Percentiles rank a stretch among this genome's conserved stretches.
phyloP scores from a whole-genome alignment of 1,284 basidiomycete species.

The Pisolithus thermaeus region DNA sequence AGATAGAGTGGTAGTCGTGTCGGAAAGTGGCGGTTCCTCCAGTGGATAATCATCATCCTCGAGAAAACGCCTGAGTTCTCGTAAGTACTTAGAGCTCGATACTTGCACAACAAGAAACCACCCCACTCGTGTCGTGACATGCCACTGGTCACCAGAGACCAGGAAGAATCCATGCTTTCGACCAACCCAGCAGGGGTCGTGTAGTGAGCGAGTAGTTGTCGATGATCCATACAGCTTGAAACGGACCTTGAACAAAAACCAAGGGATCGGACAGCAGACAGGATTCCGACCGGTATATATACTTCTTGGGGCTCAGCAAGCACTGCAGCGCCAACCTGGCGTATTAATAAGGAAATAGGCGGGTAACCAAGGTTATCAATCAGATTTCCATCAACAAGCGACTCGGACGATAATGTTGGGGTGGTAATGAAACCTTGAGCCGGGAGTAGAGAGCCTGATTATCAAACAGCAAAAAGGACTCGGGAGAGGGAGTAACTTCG shows the following conservation, averaged over 20 bases:
- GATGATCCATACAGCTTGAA: not conserved
- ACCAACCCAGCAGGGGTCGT: not conserved
- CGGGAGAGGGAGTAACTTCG: not conserved
- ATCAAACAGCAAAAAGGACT: not conserved
- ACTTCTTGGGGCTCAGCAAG: not conserved
- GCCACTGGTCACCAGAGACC: not conserved
- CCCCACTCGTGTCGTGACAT: not conserved
- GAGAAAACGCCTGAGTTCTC: not conserved
- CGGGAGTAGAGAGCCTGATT: not conserved
- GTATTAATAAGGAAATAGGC: not conserved
- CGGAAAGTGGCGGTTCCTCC: constrained; percentile 13
- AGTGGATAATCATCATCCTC: not conserved
- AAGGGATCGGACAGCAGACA: too few relatives aligned
- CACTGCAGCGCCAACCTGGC: not conserved
- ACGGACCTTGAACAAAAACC: too few relatives aligned
- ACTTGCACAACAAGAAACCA: not conserved
- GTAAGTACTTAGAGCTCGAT: not conserved
- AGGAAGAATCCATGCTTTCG: not conserved
- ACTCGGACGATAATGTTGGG: not conserved
- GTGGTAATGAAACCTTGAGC: not conserved
- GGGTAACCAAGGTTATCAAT: not conserved
- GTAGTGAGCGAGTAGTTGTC: not conserved
- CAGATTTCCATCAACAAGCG: not conserved
- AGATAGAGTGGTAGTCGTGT: constrained; percentile 15
- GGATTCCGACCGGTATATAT: not conserved